A percentile compares a stretch with the other conserved stretches of the same genome.
Conservation (phyloP, 768 basidiomycete genomes). For the Cyathus striatus region DNA sequence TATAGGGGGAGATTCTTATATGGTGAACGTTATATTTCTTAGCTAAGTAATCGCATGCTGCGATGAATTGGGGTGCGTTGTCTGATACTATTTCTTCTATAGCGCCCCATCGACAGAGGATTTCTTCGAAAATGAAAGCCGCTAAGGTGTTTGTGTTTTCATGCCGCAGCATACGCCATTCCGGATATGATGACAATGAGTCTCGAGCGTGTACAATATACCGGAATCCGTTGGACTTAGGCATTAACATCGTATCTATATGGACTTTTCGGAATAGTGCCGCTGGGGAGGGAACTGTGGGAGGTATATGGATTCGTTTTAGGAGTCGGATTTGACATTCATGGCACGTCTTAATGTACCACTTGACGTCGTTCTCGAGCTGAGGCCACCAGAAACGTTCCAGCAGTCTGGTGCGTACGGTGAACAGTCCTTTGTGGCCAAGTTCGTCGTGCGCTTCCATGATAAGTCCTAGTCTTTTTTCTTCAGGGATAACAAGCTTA, state of each 20-base stretch:
- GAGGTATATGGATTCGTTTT: constrained; percentile 16
- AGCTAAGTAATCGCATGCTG: neutral
- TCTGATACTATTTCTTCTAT: constrained; percentile 27
- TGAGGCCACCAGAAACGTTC: constrained; percentile 24
- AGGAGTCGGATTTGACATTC: constrained; percentile 25
- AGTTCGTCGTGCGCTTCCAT: constrained; percentile 17
- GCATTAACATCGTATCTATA: constrained; percentile 35
- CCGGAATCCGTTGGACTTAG: constrained; percentile 8
- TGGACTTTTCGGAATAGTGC: constrained; percentile 24
- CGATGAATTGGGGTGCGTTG: constrained; percentile 3
- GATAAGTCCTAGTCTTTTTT: constrained; percentile 10
- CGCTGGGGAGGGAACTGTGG: constrained; percentile 11
- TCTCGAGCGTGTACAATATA: constrained; percentile 22
- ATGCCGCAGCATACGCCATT: constrained; percentile 10
- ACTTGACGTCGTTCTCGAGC: constrained; percentile 18
- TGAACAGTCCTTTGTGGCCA: constrained; percentile 16
- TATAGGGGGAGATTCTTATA: constrained; percentile 32
- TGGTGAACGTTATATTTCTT: constrained; percentile 8
- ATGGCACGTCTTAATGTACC: constrained; percentile 29
- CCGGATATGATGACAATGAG: constrained; percentile 11
- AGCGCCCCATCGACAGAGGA: constrained; percentile 17
- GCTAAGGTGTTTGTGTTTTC: constrained; percentile 10
- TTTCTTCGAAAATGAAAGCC: constrained; percentile 7
- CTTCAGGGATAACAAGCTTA: constrained; percentile 9
- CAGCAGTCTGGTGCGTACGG: constrained; percentile 2